Percentiles rank a stretch among this genome's conserved stretches.
phyloP scores from a whole-genome alignment of 805 yeast species.

The Candida arabinofermentans region DNA sequence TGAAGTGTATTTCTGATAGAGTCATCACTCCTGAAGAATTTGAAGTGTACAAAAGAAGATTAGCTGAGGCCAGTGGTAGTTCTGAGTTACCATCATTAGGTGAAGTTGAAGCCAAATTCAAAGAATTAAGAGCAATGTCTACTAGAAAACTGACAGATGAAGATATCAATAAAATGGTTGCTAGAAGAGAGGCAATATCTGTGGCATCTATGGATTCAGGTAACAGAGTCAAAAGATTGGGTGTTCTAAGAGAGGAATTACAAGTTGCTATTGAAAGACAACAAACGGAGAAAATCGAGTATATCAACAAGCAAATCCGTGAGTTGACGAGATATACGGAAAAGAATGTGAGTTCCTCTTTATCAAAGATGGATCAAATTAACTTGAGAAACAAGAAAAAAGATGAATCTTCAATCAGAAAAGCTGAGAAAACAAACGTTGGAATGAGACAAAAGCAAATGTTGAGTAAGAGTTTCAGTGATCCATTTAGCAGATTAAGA shows the following conservation, averaged over 20 bases:
- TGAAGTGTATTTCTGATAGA: slow-evolving; percentile 77
- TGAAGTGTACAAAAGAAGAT: slow-evolving; percentile 58
- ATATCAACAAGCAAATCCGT: slow-evolving; percentile 43
- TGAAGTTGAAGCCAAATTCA: slow-evolving; percentile 59
- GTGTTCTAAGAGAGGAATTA: slow-evolving; percentile 67
- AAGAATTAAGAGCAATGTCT: slow-evolving; percentile 59
- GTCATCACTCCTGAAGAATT: slow-evolving; percentile 70
- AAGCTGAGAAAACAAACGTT: slow-evolving; percentile 68
- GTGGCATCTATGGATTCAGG: slow-evolving; percentile 56
- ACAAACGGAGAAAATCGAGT: slow-evolving; percentile 39
- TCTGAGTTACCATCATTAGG: slow-evolving; percentile 57
- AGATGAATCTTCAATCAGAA: slow-evolving; percentile 71
- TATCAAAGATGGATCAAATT: slow-evolving; percentile 59
- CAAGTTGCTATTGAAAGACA: slow-evolving; percentile 66
- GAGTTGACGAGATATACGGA: slow-evolving; percentile 33
- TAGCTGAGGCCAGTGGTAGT: slow-evolving; percentile 57
- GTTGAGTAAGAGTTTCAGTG: slow-evolving; percentile 40
- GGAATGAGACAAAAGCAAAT: slow-evolving; percentile 45
- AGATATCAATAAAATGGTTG: slow-evolving; percentile 76
- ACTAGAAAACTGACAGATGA: slow-evolving; percentile 63
- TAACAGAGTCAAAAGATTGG: slow-evolving; percentile 72
- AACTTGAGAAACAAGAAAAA: slow-evolving; percentile 82
- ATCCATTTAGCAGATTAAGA: slow-evolving; percentile 88
- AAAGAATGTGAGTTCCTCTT: slow-evolving; percentile 31
- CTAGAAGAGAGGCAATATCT: slow-evolving; percentile 56